Base-by-base conservation (phyloP, 1,139 yeast genomes). In the Yamadazyma pseudoaaseri region DNA sequence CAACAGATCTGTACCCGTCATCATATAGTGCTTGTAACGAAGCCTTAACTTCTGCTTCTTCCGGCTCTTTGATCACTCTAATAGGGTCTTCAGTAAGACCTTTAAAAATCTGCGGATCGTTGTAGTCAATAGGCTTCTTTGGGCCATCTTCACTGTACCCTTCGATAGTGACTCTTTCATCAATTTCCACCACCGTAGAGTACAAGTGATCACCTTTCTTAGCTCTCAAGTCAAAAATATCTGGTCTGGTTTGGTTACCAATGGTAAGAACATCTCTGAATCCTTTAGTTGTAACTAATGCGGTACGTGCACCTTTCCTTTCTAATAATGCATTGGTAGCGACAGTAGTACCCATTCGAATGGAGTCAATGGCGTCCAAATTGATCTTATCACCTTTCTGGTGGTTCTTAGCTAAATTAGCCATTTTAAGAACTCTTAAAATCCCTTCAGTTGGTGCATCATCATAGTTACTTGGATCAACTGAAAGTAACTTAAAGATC, bases 321-420 rank as follows among this genome's bases (percentile, higher is more conserved):
- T 80, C 86, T 34, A 80, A 59, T 15, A 84, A 63, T 2, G 90
- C 89, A 51, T 77, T 78, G 0, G 92, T 84, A 1, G 92, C 92
- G 12, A 84, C 84, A 0, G 94, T 84, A 2, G 94, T 84, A 10
- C 94, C 94, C 77, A 84, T 76, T 41, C 90, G 66, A 27, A 84
- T 73, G 29, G 79, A 70, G 60, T 46, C 36, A 9, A 58, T 50
- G 30, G 60, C 58, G 17, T 65, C 48, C n/a, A 65, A 63, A 24
- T 50, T 56, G 20, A 49, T 40, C 20, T 38, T 42, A 13, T 31
- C 35, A 24, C 37, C 37, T 35, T 51, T 40, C 8, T 45, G 39
- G n/a, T n/a, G n/a, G 12, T 48, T 38, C 11, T 29, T 23, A 20
- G 21, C 33, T 3, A 41, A 38, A 7, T 39, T 33, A 16, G 37